Evolutionary conservation across 2,329 filamentous ascomycete genomes (phyloP).

Genomic region (Botrytis porri): DNA sequence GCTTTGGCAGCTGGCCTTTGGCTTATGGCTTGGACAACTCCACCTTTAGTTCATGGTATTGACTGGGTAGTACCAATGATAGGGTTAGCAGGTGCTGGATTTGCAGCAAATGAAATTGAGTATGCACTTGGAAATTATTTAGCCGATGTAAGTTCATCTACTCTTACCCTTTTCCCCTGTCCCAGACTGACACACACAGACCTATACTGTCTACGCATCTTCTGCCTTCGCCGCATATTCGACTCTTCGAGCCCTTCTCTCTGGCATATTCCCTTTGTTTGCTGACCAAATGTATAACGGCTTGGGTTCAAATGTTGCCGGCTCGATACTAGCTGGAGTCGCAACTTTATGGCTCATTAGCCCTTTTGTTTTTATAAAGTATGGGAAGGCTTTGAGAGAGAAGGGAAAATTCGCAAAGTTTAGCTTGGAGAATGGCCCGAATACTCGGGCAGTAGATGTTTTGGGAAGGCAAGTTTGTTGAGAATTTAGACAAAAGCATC

Average conservation of each 20-base stretch:
- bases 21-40: conserved; percentile 48
- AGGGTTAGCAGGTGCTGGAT: conserved; percentile 46
- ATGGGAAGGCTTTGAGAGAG: conserved; percentile 39
- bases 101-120: conserved; percentile 47
- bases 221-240: conserved; percentile 45
- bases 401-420: conserved; percentile 7
- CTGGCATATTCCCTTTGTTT: conserved; percentile 43
- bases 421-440: neutral
- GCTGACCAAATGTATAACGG: conserved; percentile 42
- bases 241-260: conserved; percentile 42
- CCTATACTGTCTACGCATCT: conserved; percentile 45
- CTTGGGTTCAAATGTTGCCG: conserved; percentile 42
- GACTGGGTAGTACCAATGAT: conserved; percentile 44
- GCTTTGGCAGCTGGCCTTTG: conserved; percentile 45
- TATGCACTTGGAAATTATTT: conserved; percentile 43
- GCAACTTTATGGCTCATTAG: conserved; percentile 44
- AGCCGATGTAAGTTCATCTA: conserved; percentile 36
- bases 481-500: neutral
- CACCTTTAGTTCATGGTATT: conserved; percentile 38
- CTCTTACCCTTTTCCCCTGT: neutral
- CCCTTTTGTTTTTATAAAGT: conserved; percentile 41
- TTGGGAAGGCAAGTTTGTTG: neutral
- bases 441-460: neutral
- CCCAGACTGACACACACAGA: conserved; percentile 18
- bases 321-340: conserved; percentile 42